Conservation (phyloP, 306 rosid genomes). For the Quercus agrifolia region DNA sequence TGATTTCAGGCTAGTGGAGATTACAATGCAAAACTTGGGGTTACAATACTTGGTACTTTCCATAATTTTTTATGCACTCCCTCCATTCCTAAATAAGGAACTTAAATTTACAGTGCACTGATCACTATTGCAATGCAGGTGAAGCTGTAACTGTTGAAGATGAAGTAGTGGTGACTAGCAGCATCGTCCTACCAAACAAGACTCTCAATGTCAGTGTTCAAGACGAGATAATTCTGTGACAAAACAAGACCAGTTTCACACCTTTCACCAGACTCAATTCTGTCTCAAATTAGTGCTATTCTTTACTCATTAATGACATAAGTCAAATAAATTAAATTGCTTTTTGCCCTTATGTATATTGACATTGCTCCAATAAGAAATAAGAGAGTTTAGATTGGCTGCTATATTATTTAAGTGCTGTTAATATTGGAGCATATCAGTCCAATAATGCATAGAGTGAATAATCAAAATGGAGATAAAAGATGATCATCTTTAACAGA, state of each 20-base stretch:
- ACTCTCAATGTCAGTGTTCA: slow-evolving; percentile 85
- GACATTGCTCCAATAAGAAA: not conserved
- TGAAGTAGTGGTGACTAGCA: slow-evolving; percentile 82
- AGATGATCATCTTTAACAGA: too few species aligned
- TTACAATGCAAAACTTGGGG: slow-evolving; percentile 84
- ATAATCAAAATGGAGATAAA: too few species aligned
- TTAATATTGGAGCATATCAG: not conserved
- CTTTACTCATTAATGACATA: not conserved
- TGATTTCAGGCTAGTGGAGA: slow-evolving; percentile 80
- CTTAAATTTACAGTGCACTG: not conserved
- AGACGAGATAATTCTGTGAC: slow-evolving; percentile 85
- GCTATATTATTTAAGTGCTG: not conserved
- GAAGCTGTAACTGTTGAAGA: slow-evolving; percentile 90
- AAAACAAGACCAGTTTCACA: not conserved
- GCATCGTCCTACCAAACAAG: slow-evolving; percentile 91
- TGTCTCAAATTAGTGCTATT: not conserved
- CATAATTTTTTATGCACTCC: not conserved
- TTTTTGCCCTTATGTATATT: slow-evolving; percentile 16
- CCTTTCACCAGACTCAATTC: not conserved
- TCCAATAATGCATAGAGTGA: too few species aligned
- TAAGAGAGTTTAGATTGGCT: not conserved
- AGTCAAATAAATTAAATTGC: not conserved
- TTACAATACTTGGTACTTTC: slow-evolving; percentile 74
- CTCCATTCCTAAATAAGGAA: not conserved
- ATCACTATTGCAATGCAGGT: slow-evolving; percentile 45